Base-by-base conservation (phyloP, 176 grass and related monocot species). In the Eragrostis curvula region DNA sequence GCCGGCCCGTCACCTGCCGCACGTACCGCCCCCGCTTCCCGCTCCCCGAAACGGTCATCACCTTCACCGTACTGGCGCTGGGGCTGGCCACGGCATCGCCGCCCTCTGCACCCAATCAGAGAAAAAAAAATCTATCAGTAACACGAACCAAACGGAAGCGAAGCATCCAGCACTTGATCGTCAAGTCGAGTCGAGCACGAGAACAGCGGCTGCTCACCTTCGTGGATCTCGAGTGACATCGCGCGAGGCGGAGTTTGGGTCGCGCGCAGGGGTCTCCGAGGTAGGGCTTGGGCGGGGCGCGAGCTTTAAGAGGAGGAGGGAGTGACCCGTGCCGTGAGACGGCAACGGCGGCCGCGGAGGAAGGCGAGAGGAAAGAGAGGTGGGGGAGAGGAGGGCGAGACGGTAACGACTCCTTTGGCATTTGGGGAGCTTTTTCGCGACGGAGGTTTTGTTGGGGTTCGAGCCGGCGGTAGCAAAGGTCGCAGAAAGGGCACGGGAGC, bases 1-100 rank as follows among this genome's bases (percentile, higher is more conserved):
- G 90, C 24, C 88, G 82, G 30, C 95, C 95, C 16, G 92, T 97
- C 70, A 97, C 95, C 87, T 97, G 95, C 74, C 90, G 90, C 90
- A 97, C 95, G 73, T 94, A 97, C 69, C 93, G 85, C 70, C 84
- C 87, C 69, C 79, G 93, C 88, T 87, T 89, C 79, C 85, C 87
- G 63, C 87, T 91, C 73, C 88, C 80, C 21, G 95, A 94, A 45
- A 70, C 70, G 39, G 95, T 79, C 72, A 97, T 80, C 79, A 81
- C 90, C 80, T 94, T 85, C 78, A 50, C 43, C 63, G 65, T 12
- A 68, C 66, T 74, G 24, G 73, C 83, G 28, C 43, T 23, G 65
- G 49, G 2, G 50, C 53, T 41, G 58, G 58, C 45, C 12, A 44
- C 13, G 27, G 29, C 12, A 5, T 51, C 84, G 40, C 71, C 53